A percentile compares a stretch with the other conserved stretches of the same genome.
Evolutionary conservation across 805 yeast species (phyloP).

Genomic region (Starmerella cellae): DNA sequence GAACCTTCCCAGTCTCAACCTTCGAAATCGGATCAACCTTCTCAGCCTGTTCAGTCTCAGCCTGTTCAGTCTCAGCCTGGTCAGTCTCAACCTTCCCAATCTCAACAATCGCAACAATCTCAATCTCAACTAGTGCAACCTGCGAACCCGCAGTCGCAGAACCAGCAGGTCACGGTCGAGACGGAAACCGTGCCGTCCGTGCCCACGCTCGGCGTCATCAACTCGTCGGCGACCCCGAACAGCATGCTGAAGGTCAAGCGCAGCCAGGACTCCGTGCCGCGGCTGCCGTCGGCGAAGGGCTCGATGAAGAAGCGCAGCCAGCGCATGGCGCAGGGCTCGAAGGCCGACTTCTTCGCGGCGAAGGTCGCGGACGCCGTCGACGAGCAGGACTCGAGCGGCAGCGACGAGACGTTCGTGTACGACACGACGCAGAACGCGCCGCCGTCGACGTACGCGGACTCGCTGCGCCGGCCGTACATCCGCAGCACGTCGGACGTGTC

Average conservation of each 20-base stretch:
- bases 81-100: not conserved
- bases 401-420: slow-evolving; percentile 93
- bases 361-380: slow-evolving; percentile 87
- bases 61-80: not conserved
- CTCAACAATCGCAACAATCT: not conserved
- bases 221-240: slow-evolving; percentile 5
- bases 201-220: slow-evolving; percentile 28
- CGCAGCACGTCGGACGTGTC: slow-evolving; percentile 16
- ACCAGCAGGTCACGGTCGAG: slow-evolving; percentile 35
- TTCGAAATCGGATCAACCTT: not conserved
- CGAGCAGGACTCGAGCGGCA: slow-evolving; percentile 57
- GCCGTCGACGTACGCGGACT: slow-evolving; percentile 6
- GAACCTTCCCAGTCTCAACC: no score
- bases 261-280: slow-evolving; percentile 24
- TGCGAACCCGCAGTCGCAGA: not conserved
- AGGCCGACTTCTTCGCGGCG: slow-evolving; percentile 91
- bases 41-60: not conserved
- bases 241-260: slow-evolving; percentile 20
- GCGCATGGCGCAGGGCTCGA: slow-evolving; percentile 37
- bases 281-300: slow-evolving; percentile 12
- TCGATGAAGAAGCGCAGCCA: slow-evolving; percentile 32
- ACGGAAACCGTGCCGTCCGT: slow-evolving; percentile 48
- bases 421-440: slow-evolving; percentile 35
- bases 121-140: not conserved
- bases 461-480: slow-evolving; percentile 16